phyloP scores from a whole-genome alignment of 305 asterid species.

The Striga hermonthica region DNA sequence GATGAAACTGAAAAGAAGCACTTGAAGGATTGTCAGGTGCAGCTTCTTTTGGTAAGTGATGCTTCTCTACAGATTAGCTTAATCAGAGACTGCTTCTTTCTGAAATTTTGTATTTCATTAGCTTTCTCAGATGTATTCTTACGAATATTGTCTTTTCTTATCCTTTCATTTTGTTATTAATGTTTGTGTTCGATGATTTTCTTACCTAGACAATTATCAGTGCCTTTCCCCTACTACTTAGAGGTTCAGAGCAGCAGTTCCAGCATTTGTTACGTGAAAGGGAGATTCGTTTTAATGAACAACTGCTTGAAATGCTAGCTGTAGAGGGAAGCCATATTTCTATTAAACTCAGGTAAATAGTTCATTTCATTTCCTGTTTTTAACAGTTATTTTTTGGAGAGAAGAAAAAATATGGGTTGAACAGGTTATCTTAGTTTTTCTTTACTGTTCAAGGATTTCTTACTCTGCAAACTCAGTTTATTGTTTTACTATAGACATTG shows the following conservation, averaged over 20 bases:
- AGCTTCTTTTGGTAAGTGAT: slow-evolving; percentile 75
- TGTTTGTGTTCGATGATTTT: slow-evolving; percentile 22
- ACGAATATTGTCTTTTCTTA: slow-evolving; percentile 10
- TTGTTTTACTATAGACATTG: neutral
- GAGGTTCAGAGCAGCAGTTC: slow-evolving; percentile 67
- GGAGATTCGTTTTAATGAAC: slow-evolving; percentile 61
- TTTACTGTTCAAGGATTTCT: neutral
- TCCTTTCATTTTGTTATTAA: slow-evolving; percentile 19
- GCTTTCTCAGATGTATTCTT: slow-evolving; percentile 8
- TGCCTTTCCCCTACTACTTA: slow-evolving; percentile 69
- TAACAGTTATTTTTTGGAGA: slow-evolving; percentile 26
- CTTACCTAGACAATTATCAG: slow-evolving; percentile 58
- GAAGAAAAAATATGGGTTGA: slow-evolving; percentile 15
- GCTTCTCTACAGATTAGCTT: slow-evolving; percentile 18
- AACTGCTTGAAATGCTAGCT: slow-evolving; percentile 64
- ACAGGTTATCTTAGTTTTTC: slow-evolving; percentile 1
- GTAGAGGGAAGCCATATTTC: slow-evolving; percentile 54
- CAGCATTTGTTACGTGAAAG: slow-evolving; percentile 48
- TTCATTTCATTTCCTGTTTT: slow-evolving; percentile 28
- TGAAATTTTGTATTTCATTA: slow-evolving; percentile 3
- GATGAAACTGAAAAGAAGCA: slow-evolving; percentile 43
- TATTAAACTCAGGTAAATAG: slow-evolving; percentile 59
- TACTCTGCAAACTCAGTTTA: neutral
- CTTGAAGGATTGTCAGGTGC: slow-evolving; percentile 48
- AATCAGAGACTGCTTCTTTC: neutral